Evolutionary conservation across 1,284 basidiomycete genomes (phyloP).

Genomic region (Grifola frondosa): DNA sequence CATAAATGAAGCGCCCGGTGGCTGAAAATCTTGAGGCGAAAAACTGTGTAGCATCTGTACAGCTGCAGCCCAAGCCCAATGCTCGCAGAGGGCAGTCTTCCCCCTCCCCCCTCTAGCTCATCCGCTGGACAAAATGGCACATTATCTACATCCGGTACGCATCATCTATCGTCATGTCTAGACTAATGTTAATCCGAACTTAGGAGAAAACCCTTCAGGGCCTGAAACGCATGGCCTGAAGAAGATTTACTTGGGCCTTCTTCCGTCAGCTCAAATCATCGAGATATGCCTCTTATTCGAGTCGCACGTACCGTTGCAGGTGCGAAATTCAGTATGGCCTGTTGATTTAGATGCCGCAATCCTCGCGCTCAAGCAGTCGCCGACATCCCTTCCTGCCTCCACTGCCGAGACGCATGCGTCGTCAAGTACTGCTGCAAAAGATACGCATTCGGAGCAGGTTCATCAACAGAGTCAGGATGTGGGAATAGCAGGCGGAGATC

Average conservation of each 20-base stretch:
- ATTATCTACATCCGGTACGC: constrained; percentile 12
- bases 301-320: constrained; percentile 57
- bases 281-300: constrained; percentile 75
- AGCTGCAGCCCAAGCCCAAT: constrained; percentile 27
- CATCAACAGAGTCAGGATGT: constrained; percentile 21
- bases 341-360: constrained; percentile 63
- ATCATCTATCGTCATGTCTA: neutral
- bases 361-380: constrained; percentile 44
- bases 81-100: constrained; percentile 14
- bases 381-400: constrained; percentile 19
- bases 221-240: constrained; percentile 33
- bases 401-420: constrained; percentile 1
- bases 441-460: constrained; percentile 21
- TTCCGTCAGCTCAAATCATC: constrained; percentile 67
- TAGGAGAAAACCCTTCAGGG: neutral
- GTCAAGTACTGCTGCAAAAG: constrained; percentile 1
- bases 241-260: constrained; percentile 62
- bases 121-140: constrained; percentile 11
- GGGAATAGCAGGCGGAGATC: constrained; percentile 9
- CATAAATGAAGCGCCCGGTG: no score
- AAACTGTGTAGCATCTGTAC: constrained; percentile 37
- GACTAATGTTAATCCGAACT: neutral
- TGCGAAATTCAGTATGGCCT: constrained; percentile 67
- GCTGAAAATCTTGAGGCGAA: constrained; percentile 35
- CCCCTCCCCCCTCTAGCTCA: constrained; percentile 10